A percentile compares a stretch with the other conserved stretches of the same genome.
Evolutionary conservation across 2,329 filamentous ascomycete genomes (phyloP).

Genomic region (Xylariaceae sp.): DNA sequence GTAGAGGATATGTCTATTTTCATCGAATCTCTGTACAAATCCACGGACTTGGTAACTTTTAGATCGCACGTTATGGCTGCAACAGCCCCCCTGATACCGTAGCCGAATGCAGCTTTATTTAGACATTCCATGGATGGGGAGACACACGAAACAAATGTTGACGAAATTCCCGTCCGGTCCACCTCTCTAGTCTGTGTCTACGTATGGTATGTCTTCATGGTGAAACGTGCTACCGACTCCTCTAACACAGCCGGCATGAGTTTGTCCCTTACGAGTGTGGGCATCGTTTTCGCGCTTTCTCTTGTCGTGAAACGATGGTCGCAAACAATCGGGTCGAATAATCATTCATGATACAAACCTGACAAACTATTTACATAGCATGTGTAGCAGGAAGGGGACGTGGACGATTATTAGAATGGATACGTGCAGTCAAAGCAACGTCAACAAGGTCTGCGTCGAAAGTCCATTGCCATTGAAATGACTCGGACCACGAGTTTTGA

Average conservation of each 20-base stretch:
- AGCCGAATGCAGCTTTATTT: background rate
- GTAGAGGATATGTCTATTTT: background rate
- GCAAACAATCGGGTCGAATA: background rate
- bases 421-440: too few species aligned
- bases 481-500: too few species aligned
- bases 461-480: too few species aligned
- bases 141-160: background rate
- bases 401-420: too few species aligned
- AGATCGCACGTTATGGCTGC: slow-evolving; percentile 5
- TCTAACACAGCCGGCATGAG: background rate
- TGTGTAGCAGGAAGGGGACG: too few species aligned
- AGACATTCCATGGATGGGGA: background rate
- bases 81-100: slow-evolving; percentile 5
- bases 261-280: background rate
- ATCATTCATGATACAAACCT: too few species aligned
- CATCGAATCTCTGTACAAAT: slow-evolving; percentile 1
- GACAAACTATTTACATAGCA: background rate
- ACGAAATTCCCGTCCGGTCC: background rate
- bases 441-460: too few species aligned
- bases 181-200: background rate
- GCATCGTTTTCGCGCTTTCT: background rate
- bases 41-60: slow-evolving; percentile 7
- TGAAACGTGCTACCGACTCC: background rate
- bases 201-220: background rate
- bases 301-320: slow-evolving; percentile 9